Conservation (phyloP, 495 filamentous ascomycete species). For the Annulohypoxylon maeteangense region DNA sequence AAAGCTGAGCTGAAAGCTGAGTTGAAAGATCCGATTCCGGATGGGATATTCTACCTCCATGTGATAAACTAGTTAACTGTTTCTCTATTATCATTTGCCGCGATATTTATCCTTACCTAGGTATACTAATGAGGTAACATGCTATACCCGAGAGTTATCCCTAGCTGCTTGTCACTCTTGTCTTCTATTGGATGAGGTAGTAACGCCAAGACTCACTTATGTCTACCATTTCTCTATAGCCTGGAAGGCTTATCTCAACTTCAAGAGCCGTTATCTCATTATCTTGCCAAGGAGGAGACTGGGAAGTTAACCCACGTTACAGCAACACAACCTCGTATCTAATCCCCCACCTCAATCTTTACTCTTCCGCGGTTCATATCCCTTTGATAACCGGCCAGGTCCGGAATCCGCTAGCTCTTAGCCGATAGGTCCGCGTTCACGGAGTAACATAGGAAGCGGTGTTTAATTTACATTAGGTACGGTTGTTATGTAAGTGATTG, state of each 20-base stretch:
- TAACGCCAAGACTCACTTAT: neutral
- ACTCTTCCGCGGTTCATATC: neutral
- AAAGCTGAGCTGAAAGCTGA: no score
- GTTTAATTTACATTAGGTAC: no score
- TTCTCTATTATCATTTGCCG: neutral
- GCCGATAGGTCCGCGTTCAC: neutral
- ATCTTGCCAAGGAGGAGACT: slow-evolving; percentile 8
- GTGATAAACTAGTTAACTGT: neutral
- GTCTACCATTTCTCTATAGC: neutral
- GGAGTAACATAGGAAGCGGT: neutral
- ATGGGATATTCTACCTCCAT: neutral
- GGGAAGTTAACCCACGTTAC: neutral
- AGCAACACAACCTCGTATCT: neutral
- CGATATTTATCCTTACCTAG: neutral
- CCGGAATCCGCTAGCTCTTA: neutral
- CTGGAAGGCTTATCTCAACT: neutral
- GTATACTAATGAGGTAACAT: neutral
- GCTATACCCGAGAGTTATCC: neutral
- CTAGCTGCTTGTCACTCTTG: neutral
- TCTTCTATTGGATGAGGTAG: neutral
- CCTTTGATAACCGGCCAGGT: neutral
- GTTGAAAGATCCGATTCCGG: neutral
- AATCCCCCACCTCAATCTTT: neutral
- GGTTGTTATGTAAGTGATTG: neutral
- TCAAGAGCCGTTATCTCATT: neutral